phyloP scores from a whole-genome alignment of 2,329 filamentous ascomycete genomes.

The Fusarium sp. region DNA sequence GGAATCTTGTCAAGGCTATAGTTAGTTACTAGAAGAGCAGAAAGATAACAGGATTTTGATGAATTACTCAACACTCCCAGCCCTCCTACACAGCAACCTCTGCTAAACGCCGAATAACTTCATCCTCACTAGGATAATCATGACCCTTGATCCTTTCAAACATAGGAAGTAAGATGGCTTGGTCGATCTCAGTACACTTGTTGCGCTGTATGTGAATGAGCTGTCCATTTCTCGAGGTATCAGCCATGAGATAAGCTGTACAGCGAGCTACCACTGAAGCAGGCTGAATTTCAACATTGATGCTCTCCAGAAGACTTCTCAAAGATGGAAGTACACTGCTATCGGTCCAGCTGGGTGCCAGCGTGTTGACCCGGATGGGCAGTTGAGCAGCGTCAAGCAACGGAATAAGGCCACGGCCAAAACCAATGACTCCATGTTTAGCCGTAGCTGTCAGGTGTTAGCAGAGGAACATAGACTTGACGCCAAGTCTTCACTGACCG shows the following conservation, averaged over 20 bases:
- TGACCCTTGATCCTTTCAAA: slow-evolving; percentile 47
- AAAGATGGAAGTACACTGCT: slow-evolving; percentile 57
- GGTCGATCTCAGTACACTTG: slow-evolving; percentile 63
- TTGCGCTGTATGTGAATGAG: slow-evolving; percentile 61
- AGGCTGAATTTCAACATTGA: slow-evolving; percentile 55
- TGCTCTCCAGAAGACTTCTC: slow-evolving; percentile 48
- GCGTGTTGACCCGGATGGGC: slow-evolving; percentile 64
- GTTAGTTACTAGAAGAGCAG: no score
- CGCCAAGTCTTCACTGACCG: slow-evolving; percentile 42
- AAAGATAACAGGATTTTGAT: no score
- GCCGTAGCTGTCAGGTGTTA: slow-evolving; percentile 51
- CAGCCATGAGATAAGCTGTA: slow-evolving; percentile 60
- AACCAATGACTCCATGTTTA: slow-evolving; percentile 65
- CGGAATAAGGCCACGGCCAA: slow-evolving; percentile 57
- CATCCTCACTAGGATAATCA: slow-evolving; percentile 49
- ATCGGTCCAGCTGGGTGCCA: slow-evolving; percentile 65
- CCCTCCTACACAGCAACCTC: not conserved
- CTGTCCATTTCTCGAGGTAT: slow-evolving; percentile 58
- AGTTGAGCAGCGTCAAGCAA: slow-evolving; percentile 49
- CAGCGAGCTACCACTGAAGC: slow-evolving; percentile 58
- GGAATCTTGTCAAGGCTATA: no score
- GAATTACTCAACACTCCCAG: no score
- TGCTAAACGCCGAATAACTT: slow-evolving; percentile 43
- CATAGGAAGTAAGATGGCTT: slow-evolving; percentile 50
- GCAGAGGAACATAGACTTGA: not conserved